phyloP scores from a whole-genome alignment of 2,329 filamentous ascomycete genomes.

The Fusarium concolor region DNA sequence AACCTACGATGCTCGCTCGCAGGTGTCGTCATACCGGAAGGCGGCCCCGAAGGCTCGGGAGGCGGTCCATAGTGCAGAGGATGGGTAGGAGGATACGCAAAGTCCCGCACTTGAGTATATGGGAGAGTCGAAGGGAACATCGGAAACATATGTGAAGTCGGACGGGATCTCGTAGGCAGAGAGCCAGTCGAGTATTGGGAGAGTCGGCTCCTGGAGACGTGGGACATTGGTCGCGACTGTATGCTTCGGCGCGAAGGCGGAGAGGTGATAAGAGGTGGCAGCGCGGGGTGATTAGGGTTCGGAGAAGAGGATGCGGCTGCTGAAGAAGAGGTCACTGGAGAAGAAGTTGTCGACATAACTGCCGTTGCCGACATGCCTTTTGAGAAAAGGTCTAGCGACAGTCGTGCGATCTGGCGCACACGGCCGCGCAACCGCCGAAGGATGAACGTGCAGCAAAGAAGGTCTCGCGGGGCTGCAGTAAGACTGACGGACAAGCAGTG shows the following conservation, averaged over 20 bases:
- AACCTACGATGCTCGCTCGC: constrained; percentile 81
- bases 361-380: constrained; percentile 57
- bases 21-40: constrained; percentile 86
- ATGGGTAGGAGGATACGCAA: constrained; percentile 86
- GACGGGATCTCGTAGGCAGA: constrained; percentile 76
- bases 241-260: constrained; percentile 68
- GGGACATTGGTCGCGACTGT: constrained; percentile 75
- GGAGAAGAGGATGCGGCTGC: constrained; percentile 57
- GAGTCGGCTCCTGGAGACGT: constrained; percentile 82
- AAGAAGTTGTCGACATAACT: constrained; percentile 68
- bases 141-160: constrained; percentile 83
- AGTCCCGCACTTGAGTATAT: constrained; percentile 94
- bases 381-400: constrained; percentile 40
- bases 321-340: constrained; percentile 65
- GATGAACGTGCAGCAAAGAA: constrained; percentile 32
- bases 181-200: constrained; percentile 86
- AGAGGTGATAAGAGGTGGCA: constrained; percentile 69
- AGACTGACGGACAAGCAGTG: constrained; percentile 34
- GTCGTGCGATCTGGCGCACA: constrained; percentile 48
- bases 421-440: constrained; percentile 46
- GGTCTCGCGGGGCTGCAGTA: constrained; percentile 37
- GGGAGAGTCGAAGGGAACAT: constrained; percentile 85
- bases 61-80: constrained; percentile 95
- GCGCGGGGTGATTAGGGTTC: constrained; percentile 65
- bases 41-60: constrained; percentile 74